Base-by-base conservation (phyloP, 371 early-diverging fungal genomes). In the Chytridium lagenaria region DNA sequence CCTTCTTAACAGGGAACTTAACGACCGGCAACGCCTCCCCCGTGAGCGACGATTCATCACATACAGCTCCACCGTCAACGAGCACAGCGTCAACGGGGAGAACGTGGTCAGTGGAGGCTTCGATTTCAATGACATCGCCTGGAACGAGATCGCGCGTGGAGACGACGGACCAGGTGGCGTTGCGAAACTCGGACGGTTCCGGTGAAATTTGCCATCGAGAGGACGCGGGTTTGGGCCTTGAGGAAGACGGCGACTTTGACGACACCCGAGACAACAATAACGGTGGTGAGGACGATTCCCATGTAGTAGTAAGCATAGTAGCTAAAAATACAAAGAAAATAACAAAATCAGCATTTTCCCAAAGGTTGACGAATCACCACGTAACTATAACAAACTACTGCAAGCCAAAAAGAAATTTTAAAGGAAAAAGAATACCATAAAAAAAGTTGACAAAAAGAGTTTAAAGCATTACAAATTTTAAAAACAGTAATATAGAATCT, bases 1-100 rank as follows among this genome's bases (percentile, higher is more conserved):
- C 89, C 70, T 81, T 71, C 50, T 80, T 81, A 26, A 90, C 80
- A n/a, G 91, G 71, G 55, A 89, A 84, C 77, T 95, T 95, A 64
- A 91, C 89, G 64, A 95, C 90, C 0, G 95, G 95, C 70, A 93
- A 86, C 34, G 92, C 89, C 84, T 96, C 97, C 37, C 74, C 79
- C 10, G 93, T 93, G 38, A 93, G 80, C 28, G 89, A 88, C 34
- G 85, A 85, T 79, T 93, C 93, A 76, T 93, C 91, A 44, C 86
- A 88, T 3, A 93, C 89, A 59, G 87, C 84, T 36, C 88, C 89
- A 31, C 93, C 93, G 50, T 83, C 78, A 16, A 92, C 78, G 19
- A 93, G 75, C 3, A 90, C 87, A 30, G 83, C 88, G 71, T 93
- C 93, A 59, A 90, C 89, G n/a, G 90, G 87, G 7, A 90, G 73